Evolutionary conservation across 305 asterid species (phyloP), one percentile per base, ranked within the genome.

Genomic region (Fraxinus platypoda): DNA sequence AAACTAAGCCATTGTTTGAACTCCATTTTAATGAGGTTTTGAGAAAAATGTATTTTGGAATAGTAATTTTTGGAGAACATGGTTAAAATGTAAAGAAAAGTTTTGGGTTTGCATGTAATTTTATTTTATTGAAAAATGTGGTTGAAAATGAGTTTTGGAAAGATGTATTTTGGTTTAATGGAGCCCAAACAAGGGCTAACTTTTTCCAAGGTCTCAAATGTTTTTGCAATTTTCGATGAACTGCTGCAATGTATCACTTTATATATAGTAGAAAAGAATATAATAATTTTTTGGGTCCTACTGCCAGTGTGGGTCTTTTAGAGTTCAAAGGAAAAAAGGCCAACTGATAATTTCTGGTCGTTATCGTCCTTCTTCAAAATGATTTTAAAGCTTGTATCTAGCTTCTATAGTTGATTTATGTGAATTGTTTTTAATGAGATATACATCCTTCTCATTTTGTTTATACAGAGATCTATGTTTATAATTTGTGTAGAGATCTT

Each of bases 321-420:
- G 33, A 59, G 57, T 28, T 78, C 64, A 72, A 11, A 46, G 72
- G 54, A 79, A 73, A 78, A 81, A 64, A 59, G 64, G 19, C 41
- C 74, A 78, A n/a, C 49, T 75, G 37, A 46, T 74, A 26, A 77
- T 78, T 25, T 38, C 43, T 79, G 72, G 64, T 83, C 8, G 26
- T 34, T 49, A 41, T 17, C 37, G 30, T 46, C 62, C 49, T 15
- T 72, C 59, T n/a, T 80, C 25, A 8, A 35, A 70, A 28, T 43
- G 28, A 80, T 17, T 46, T 64, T 23, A 41, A 4, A 59, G 38
- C 9, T 26, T 37, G 25, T 12, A 6, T 34, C 74, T 78, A 37
- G 46, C 71, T 15, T 71, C 46, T 15, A 80, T 33, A 66, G 26
- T 43, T 59, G 54, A 75, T 25, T 72, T 52, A 46, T 31, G 26